A percentile compares a stretch with the other conserved stretches of the same genome.
Evolutionary conservation across 805 yeast genomes (phyloP).

Genomic region (Lachancea mirantina): DNA sequence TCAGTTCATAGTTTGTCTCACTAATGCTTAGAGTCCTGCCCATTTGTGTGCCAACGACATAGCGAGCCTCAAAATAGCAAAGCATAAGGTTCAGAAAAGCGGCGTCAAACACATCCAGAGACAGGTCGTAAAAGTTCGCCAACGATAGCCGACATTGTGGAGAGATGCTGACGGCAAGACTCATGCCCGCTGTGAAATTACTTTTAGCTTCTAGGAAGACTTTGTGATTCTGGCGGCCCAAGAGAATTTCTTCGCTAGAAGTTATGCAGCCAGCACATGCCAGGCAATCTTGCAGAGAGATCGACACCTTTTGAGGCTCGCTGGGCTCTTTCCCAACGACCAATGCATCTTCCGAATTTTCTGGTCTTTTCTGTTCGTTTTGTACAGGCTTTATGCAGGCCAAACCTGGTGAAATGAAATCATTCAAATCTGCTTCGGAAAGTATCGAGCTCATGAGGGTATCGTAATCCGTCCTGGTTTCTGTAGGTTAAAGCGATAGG

Average conservation of each 20-base stretch:
- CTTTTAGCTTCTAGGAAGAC: conserved; percentile 60
- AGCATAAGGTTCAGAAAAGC: conserved; percentile 52
- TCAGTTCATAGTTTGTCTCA: conserved; percentile 39
- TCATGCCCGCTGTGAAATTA: conserved; percentile 29
- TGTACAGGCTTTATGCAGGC: conserved; percentile 88
- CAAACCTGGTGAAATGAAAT: conserved; percentile 87
- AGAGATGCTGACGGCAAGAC: conserved; percentile 69
- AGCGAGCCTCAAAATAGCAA: conserved; percentile 51
- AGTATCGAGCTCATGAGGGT: conserved; percentile 71
- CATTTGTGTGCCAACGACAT: conserved; percentile 76
- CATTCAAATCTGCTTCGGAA: conserved; percentile 87
- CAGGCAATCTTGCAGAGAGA: conserved; percentile 83
- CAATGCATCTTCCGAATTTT: conserved; percentile 33
- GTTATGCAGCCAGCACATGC: conserved; percentile 98
- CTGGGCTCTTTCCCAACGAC: conserved; percentile 61
- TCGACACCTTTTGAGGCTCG: conserved; percentile 69
- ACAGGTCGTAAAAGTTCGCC: conserved; percentile 53
- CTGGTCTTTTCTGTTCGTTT: conserved; percentile 19
- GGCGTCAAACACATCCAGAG: conserved; percentile 53
- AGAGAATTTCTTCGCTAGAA: conserved; percentile 90
- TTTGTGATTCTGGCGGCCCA: conserved; percentile 83
- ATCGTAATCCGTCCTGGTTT: not conserved
- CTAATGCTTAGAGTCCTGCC: conserved; percentile 65
- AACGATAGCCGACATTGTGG: conserved; percentile 84
- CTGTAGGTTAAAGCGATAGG: no score